Evolutionary conservation across 2,329 filamentous ascomycete species (phyloP).

Genomic region (Graphiopsis chlorocephala): DNA sequence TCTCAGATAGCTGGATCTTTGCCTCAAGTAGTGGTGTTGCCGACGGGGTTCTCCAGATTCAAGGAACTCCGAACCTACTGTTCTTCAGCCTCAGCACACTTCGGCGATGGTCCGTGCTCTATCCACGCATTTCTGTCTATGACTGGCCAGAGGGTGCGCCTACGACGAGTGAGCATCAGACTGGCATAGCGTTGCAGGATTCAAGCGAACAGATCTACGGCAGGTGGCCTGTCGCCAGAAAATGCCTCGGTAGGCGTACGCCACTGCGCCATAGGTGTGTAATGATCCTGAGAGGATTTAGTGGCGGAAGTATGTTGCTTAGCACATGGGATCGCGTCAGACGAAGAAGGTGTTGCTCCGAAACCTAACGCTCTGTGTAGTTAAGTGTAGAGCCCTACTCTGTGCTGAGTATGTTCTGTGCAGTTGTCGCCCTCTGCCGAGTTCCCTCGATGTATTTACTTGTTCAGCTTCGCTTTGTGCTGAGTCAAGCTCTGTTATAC

Average conservation of each 20-base stretch:
- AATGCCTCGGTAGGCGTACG: slow-evolving; percentile 1
- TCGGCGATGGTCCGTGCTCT: neutral
- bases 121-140: neutral
- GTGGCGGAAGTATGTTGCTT: neutral
- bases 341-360: neutral
- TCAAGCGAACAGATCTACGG: neutral
- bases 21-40: neutral
- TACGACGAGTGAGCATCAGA: neutral
- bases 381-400: neutral
- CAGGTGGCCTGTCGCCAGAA: neutral
- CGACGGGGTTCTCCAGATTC: neutral
- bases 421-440: too few species aligned
- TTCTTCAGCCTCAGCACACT: neutral
- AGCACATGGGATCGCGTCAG: neutral
- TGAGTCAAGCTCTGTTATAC: neutral
- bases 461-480: neutral
- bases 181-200: neutral
- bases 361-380: neutral
- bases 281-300: neutral
- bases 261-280: neutral
- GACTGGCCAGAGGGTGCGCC: neutral
- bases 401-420: neutral
- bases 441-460: too few species aligned
- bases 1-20: neutral
- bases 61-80: neutral